Evolutionary conservation across 345 rosid species (phyloP).

Genomic region (Heritiera littoralis): DNA sequence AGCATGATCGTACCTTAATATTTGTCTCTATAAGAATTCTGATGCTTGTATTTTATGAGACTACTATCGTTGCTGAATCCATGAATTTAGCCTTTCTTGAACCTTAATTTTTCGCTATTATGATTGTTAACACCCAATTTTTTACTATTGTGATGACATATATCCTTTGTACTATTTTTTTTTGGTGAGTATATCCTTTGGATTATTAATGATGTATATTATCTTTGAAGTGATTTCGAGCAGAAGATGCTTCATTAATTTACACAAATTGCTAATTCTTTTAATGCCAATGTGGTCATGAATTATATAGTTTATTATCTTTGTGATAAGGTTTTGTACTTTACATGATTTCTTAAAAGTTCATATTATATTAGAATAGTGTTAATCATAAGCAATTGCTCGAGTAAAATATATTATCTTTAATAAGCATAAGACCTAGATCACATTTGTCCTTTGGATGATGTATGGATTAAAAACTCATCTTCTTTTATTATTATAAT

Average conservation of each 20-base stretch:
- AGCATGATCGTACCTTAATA: no score
- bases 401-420: slow-evolving; percentile 11
- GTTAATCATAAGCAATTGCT: not conserved
- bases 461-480: no score
- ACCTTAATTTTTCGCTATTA: no score
- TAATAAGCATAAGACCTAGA: slow-evolving; percentile 3
- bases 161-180: not conserved
- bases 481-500: no score
- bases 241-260: not conserved
- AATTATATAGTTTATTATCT: not conserved
- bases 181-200: not conserved
- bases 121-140: no score
- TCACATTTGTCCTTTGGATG: not conserved
- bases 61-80: no score
- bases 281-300: not conserved
- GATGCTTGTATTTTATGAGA: no score
- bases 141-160: not conserved
- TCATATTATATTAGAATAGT: not conserved
- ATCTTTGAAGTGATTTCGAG: not conserved
- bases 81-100: no score
- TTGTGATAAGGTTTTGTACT: not conserved
- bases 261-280: not conserved
- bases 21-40: no score
- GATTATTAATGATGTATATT: not conserved
- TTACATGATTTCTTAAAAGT: not conserved